Evolutionary conservation across 192 early-diverging fungal species (phyloP).

Genomic region (Backusella sp.): DNA sequence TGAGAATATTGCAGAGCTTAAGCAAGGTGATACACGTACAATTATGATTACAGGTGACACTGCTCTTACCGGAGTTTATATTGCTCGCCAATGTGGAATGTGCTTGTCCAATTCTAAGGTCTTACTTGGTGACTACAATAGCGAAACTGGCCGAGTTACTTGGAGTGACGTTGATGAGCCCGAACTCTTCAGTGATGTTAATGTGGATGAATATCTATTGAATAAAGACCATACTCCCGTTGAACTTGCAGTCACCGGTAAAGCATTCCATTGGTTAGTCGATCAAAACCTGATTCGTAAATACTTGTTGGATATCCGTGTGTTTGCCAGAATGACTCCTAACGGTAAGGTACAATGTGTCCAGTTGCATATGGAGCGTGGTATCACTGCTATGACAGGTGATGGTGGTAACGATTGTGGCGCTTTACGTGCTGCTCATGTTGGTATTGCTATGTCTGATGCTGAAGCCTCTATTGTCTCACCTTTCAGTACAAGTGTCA

Average conservation of each 20-base stretch:
- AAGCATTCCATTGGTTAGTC: conserved; percentile 58
- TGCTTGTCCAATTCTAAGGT: conserved; percentile 32
- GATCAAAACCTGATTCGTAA: conserved; percentile 42
- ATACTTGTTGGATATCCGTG: conserved; percentile 64
- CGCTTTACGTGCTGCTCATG: conserved; percentile 76
- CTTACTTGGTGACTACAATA: conserved; percentile 51
- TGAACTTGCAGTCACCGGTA: conserved; percentile 72
- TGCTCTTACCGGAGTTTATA: conserved; percentile 68
- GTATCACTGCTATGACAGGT: conserved; percentile 80
- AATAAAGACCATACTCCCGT: conserved; percentile 38
- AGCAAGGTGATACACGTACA: conserved; percentile 63
- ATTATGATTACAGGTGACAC: conserved; percentile 87
- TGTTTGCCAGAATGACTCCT: conserved; percentile 81
- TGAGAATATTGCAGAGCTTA: conserved; percentile 64
- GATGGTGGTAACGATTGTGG: conserved; percentile 86
- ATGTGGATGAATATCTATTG: conserved; percentile 26
- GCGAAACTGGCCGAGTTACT: conserved; percentile 34
- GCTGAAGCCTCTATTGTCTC: conserved; percentile 81
- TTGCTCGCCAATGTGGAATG: conserved; percentile 62
- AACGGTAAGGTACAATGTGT: conserved; percentile 73
- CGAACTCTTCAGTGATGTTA: conserved; percentile 35
- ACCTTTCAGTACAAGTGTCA: conserved; percentile 67
- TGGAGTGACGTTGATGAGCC: conserved; percentile 61
- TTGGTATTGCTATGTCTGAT: conserved; percentile 76
- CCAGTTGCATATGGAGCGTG: conserved; percentile 68